Conservation (phyloP, 2,329 filamentous ascomycete species). For the Neopestalotiopsis sp. region DNA sequence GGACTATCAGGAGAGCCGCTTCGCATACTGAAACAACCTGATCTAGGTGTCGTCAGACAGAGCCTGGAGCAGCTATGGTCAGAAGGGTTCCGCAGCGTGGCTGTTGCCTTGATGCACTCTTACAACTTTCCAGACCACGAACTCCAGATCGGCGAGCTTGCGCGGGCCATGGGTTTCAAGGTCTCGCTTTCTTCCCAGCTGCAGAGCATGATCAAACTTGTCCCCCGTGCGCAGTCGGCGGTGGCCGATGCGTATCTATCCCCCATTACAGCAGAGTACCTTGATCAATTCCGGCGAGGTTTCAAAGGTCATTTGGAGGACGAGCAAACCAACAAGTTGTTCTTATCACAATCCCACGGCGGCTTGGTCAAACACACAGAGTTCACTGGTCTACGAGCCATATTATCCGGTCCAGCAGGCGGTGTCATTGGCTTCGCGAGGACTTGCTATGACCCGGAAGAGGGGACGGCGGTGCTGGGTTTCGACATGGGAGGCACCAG, state of each 20-base stretch:
- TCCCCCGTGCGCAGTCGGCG: slow-evolving; percentile 73
- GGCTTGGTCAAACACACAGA: slow-evolving; percentile 73
- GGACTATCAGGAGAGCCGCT: slow-evolving; percentile 72
- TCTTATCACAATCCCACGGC: slow-evolving; percentile 26
- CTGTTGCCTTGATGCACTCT: slow-evolving; percentile 74
- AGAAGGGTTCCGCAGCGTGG: slow-evolving; percentile 56
- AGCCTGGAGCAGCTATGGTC: slow-evolving; percentile 67
- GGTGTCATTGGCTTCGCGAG: slow-evolving; percentile 19
- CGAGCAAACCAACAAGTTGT: not conserved
- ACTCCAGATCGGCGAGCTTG: slow-evolving; percentile 63
- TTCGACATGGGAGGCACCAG: slow-evolving; percentile 79
- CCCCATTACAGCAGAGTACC: slow-evolving; percentile 72
- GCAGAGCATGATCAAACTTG: slow-evolving; percentile 60
- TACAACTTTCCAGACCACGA: slow-evolving; percentile 74
- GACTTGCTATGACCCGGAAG: slow-evolving; percentile 18
- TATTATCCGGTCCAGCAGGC: slow-evolving; percentile 21
- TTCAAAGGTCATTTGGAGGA: not conserved
- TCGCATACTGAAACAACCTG: slow-evolving; percentile 66
- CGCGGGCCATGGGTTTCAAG: slow-evolving; percentile 67
- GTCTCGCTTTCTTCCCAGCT: slow-evolving; percentile 69
- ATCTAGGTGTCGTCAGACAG: slow-evolving; percentile 56
- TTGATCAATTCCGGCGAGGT: slow-evolving; percentile 42
- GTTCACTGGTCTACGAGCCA: slow-evolving; percentile 83
- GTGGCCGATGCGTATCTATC: slow-evolving; percentile 73
- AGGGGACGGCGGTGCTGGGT: slow-evolving; percentile 50